Conservation (phyloP, 148 eudicot species). For the Drosera capensis region DNA sequence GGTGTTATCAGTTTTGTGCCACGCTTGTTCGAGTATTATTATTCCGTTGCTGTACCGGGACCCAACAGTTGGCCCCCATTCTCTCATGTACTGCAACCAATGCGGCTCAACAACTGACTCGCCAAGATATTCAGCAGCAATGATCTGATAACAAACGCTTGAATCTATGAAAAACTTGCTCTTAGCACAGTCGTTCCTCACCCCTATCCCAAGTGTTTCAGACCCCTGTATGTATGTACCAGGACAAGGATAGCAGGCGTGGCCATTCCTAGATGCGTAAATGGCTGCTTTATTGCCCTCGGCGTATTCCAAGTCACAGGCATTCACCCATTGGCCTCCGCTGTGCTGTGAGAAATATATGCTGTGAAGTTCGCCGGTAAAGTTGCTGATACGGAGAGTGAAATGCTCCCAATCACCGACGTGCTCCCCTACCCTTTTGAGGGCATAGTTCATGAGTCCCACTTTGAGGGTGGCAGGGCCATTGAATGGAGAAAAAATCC, state of each 20-base stretch:
- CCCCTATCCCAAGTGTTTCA: constrained; percentile 54
- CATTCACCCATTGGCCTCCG: constrained; percentile 63
- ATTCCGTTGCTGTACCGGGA: too few relatives aligned
- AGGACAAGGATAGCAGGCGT: constrained; percentile 67
- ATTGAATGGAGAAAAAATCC: constrained; percentile 85
- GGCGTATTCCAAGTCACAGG: constrained; percentile 55
- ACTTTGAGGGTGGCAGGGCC: constrained; percentile 73
- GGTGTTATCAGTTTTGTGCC: too few relatives aligned
- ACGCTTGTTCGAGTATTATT: too few relatives aligned
- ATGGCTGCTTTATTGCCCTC: constrained; percentile 55
- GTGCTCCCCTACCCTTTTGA: constrained; percentile 62
- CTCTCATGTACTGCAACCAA: constrained; percentile 82
- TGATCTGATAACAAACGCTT: constrained; percentile 37
- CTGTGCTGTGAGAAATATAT: constrained; percentile 86
- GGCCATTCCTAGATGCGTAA: constrained; percentile 66
- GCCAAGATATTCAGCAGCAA: constrained; percentile 77
- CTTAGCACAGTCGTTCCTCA: constrained; percentile 57
- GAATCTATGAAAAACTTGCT: constrained; percentile 52
- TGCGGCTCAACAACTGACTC: constrained; percentile 38
- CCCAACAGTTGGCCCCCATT: constrained; percentile 72
- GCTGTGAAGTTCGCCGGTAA: constrained; percentile 53
- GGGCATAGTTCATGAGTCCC: constrained; percentile 28
- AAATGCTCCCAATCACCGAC: constrained; percentile 91
- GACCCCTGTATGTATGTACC: constrained; percentile 69
- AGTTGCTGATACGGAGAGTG: constrained; percentile 80